These are phyloP conservation scores for Porosira glacialis DNA, from an alignment of 352 stramenopile species.

Conservation along the genomic window DNA sequence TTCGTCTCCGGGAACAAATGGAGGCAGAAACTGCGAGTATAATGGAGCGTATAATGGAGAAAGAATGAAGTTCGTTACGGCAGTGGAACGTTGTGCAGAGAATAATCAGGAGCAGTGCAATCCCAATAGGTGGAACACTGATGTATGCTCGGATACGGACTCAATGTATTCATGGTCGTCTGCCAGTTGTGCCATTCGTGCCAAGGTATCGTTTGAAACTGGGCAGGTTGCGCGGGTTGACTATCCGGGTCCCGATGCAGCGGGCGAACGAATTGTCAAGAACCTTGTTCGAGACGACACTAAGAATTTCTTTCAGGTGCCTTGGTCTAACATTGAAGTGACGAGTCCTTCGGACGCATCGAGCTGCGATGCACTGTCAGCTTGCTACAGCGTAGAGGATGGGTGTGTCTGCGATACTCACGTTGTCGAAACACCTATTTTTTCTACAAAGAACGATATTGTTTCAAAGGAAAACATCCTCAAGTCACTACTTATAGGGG, in stretches of 20 bases:
- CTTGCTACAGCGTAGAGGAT: conserved; percentile 24
- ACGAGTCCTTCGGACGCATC: conserved; percentile 10
- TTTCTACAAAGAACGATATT: neutral
- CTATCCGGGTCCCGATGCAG: conserved; percentile 13
- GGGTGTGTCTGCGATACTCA: conserved; percentile 40
- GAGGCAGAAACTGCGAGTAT: conserved; percentile 19
- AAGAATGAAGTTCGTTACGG: conserved; percentile 27
- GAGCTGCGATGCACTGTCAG: conserved; percentile 19
- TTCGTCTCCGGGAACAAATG: neutral
- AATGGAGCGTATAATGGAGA: conserved; percentile 28
- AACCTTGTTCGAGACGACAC: conserved; percentile 26
- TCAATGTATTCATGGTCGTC: conserved; percentile 7
- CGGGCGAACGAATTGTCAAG: conserved; percentile 13
- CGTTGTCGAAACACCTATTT: neutral
- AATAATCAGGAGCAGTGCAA: conserved; percentile 4
- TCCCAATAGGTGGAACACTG: conserved; percentile 4
- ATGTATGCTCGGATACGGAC: conserved; percentile 4
- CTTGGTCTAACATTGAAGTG: conserved; percentile 12
- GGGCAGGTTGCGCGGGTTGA: neutral
- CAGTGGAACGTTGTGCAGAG: conserved; percentile 15
- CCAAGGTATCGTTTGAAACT: conserved; percentile 2
- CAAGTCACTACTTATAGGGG: conserved; percentile 30
- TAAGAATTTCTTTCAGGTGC: conserved; percentile 25
- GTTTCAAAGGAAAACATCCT: conserved; percentile 9
- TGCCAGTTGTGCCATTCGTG: neutral